Conservation (phyloP, 148 eudicot genomes). For the Bassia scoparia region DNA sequence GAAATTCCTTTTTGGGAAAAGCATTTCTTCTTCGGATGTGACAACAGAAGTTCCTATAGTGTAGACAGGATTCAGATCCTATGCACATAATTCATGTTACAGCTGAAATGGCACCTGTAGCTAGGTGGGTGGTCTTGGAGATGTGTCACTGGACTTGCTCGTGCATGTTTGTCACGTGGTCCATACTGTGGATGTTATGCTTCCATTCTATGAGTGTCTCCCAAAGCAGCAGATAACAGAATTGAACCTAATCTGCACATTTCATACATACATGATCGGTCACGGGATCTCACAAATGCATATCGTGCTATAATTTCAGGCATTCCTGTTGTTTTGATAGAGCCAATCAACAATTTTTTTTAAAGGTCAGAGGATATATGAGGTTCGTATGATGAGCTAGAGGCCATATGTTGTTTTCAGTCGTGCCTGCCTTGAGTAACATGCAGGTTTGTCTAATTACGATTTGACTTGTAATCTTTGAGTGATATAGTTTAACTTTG, state of each 20-base stretch:
- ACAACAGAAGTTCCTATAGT: conserved; percentile 27
- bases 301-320: conserved; percentile 63
- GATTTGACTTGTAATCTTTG: background rate
- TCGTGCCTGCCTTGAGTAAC: conserved; percentile 93
- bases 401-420: conserved; percentile 75
- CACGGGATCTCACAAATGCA: conserved; percentile 68
- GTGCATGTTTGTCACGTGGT: conserved; percentile 77
- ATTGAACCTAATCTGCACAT: conserved; percentile 47
- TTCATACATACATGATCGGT: conserved; percentile 64
- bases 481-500: background rate
- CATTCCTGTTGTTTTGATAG: conserved; percentile 63
- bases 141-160: conserved; percentile 92
- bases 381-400: conserved; percentile 80
- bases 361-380: conserved; percentile 64
- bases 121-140: conserved; percentile 93
- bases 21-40: conserved; percentile 35
- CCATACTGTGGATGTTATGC: conserved; percentile 71
- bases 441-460: conserved; percentile 60
- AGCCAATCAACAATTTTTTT: conserved; percentile 69
- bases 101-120: conserved; percentile 91
- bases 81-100: conserved; percentile 69
- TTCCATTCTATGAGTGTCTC: conserved; percentile 85
- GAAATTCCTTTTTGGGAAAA: conserved; percentile 70
- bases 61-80: conserved; percentile 48
- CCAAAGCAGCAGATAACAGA: conserved; percentile 53